Base-by-base conservation (phyloP, 495 filamentous ascomycete species). In the Aspergillus haitiensis region DNA sequence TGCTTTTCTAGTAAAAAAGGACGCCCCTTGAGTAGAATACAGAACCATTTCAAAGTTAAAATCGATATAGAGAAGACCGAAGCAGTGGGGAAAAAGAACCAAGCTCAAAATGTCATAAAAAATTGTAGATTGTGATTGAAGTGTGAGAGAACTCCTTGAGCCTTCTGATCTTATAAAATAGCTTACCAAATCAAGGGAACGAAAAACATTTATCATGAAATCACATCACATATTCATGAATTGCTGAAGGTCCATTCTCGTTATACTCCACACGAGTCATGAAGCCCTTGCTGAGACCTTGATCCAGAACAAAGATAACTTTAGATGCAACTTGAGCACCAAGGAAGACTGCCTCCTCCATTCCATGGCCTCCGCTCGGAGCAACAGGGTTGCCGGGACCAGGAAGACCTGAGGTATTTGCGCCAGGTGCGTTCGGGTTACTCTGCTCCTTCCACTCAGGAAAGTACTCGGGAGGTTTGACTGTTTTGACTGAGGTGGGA, bases 381-480 rank as follows among this genome's bases (percentile, higher is more conserved):
- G 68, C 60, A 15, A 63, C 62, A 4, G 67, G 60, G n/a, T 63
- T 65, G 16, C 59, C 65, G 11, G 71, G 64, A 5, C 59, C 60
- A 11, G 55, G 48, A 15, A 55, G 56, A 15, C 51, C 58, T 12
- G 62, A 53, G 5, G 46, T 33, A n/a, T 51, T 74, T 57, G 71
- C 68, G 9, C 72, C 73, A 7, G 76, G 74, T 13, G 72, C 68
- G 55, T 77, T 76, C 54, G 63, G 67, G 57, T 72, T 71, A 45
- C 87, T 88, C 15, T 85, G 82, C 66, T 97, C 93, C 61, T 91
- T 92, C 92, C 92, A 98, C 69, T 97, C 94, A 9, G 90, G 83
- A 66, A 97, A 90, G 69, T 98, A 98, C 48, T 92, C 87, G 2
- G 94, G 92, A 57, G 88, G 80, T 60, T 85, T 86, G 10, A 89